phyloP scores from a whole-genome alignment of 75 land plant species.

The Isoetes taiwanensis region DNA sequence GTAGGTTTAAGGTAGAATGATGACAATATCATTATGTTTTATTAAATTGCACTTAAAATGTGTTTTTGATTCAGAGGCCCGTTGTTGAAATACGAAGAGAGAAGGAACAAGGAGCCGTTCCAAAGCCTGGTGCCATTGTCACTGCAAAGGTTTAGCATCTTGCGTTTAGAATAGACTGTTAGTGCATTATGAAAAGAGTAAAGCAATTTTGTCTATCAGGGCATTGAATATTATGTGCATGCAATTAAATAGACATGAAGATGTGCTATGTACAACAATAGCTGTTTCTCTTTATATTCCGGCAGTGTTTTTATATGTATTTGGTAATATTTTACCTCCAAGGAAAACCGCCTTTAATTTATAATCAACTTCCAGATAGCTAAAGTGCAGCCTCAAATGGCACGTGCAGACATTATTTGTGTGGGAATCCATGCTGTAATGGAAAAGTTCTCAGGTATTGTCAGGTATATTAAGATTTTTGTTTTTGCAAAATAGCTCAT shows the following conservation, averaged over 20 bases:
- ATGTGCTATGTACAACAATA: too few relatives aligned
- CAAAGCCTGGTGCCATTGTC: constrained; percentile 69
- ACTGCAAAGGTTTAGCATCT: constrained; percentile 57
- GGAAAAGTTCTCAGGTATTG: constrained; percentile 84
- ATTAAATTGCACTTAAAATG: too few relatives aligned
- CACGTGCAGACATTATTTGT: constrained; percentile 81
- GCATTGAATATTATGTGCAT: neutral
- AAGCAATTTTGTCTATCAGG: neutral
- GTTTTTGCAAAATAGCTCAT: too few relatives aligned
- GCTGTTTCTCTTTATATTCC: too few relatives aligned
- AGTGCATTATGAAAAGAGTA: neutral
- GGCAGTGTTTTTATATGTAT: too few relatives aligned
- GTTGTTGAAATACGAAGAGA: constrained; percentile 66
- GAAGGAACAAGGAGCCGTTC: constrained; percentile 77
- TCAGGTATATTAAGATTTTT: constrained; percentile 43
- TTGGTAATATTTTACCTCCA: too few relatives aligned
- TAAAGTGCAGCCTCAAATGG: constrained; percentile 64
- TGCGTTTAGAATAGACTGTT: too few relatives aligned
- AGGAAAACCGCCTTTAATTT: too few relatives aligned
- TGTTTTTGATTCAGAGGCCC: too few relatives aligned
- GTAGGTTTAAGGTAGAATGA: too few relatives aligned
- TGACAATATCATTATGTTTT: too few relatives aligned
- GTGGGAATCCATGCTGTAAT: constrained; percentile 82
- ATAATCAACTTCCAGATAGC: constrained; percentile 71
- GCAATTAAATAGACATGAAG: neutral